These are phyloP conservation scores for Aspergillus sclerotioniger DNA, from an alignment of 495 filamentous ascomycete genomes.

Conservation along the genomic window DNA sequence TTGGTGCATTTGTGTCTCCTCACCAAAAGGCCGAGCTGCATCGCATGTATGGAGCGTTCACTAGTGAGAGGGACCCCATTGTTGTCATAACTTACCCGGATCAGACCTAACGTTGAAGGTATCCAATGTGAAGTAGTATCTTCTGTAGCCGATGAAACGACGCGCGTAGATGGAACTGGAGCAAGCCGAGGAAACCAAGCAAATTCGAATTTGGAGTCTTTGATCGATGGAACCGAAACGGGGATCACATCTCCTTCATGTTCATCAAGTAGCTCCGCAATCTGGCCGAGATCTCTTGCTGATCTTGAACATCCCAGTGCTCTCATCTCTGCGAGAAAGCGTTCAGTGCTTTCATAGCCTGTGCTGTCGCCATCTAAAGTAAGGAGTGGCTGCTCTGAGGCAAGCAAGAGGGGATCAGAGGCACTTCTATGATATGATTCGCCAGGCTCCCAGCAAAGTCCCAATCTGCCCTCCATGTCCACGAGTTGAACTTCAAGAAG, in stretches of 20 bases:
- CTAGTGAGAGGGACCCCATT: constrained; percentile 17
- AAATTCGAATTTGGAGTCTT: constrained; percentile 19
- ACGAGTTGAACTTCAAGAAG: constrained; percentile 28
- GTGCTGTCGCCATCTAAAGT: constrained; percentile 27
- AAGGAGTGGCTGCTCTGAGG: constrained; percentile 26
- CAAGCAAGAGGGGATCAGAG: constrained; percentile 14
- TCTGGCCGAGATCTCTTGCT: constrained; percentile 19
- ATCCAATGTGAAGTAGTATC: constrained; percentile 16
- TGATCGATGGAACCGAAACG: constrained; percentile 8
- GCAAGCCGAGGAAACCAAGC: constrained; percentile 33
- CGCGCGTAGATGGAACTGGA: constrained; percentile 30
- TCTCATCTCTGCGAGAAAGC: constrained; percentile 30
- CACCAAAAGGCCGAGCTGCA: constrained; percentile 38
- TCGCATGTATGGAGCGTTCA: constrained; percentile 26
- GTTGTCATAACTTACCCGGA: constrained; percentile 24
- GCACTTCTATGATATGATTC: constrained; percentile 19
- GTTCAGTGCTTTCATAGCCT: constrained; percentile 27
- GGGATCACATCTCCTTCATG: constrained; percentile 26
- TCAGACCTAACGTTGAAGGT: constrained; percentile 30
- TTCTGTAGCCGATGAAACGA: constrained; percentile 5
- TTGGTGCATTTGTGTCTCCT: constrained; percentile 8
- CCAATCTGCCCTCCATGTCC: constrained; percentile 31
- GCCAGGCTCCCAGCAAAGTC: constrained; percentile 25
- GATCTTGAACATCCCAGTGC: constrained; percentile 36
- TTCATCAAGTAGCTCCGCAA: constrained; percentile 35